phyloP scores from a whole-genome alignment of 2,329 filamentous ascomycete genomes.

The Talaromyces albobiverticillius region DNA sequence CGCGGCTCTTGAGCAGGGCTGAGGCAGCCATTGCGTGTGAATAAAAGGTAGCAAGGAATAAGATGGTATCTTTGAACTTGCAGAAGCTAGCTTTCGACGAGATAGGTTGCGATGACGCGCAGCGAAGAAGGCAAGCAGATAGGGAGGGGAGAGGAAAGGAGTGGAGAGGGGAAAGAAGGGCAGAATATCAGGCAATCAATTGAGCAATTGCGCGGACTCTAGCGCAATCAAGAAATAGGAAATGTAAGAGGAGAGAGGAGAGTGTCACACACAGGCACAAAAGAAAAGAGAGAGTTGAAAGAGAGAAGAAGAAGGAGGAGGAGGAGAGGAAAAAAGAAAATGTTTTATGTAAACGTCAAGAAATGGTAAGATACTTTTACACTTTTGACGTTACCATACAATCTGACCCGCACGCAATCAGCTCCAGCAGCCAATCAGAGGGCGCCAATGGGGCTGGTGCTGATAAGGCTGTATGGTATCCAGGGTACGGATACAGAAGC shows the following conservation, averaged over 20 bases:
- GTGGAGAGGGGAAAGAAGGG: neutral
- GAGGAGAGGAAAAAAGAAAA: neutral
- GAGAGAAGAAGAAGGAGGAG: neutral
- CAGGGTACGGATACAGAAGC: too few relatives aligned
- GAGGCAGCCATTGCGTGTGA: conserved; percentile 54
- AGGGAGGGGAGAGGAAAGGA: neutral
- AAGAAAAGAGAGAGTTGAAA: neutral
- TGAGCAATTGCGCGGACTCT: too few relatives aligned
- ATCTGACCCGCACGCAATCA: too few relatives aligned
- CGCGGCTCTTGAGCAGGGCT: conserved; percentile 70
- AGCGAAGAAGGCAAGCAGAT: too few relatives aligned
- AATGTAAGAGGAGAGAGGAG: too few relatives aligned
- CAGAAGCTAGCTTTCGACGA: too few relatives aligned
- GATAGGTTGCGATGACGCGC: neutral
- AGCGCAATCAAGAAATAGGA: neutral
- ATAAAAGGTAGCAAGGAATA: neutral
- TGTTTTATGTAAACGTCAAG: neutral
- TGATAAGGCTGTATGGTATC: too few relatives aligned
- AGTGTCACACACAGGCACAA: neutral
- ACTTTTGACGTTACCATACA: neutral
- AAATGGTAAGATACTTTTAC: neutral
- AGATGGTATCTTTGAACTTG: neutral
- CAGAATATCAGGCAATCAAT: too few relatives aligned
- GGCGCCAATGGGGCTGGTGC: neutral
- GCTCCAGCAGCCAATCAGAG: neutral